Conservation (phyloP, 371 early-diverging fungal genomes). For the Cokeromyces recurvatus region DNA sequence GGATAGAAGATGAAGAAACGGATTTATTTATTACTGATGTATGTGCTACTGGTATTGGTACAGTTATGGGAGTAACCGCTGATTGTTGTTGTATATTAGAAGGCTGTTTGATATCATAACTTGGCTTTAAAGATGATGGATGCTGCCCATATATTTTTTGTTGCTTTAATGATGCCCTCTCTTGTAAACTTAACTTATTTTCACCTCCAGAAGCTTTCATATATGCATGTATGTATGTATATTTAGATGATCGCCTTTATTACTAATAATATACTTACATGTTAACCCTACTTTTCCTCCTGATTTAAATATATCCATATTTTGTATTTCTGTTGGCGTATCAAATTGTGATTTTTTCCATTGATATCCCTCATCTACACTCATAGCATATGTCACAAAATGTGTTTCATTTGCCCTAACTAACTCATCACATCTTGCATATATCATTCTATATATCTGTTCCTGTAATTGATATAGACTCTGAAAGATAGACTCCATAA, state of each 20-base stretch:
- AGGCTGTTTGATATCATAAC: neutral
- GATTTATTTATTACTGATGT: neutral
- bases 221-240: slow-evolving; percentile 1
- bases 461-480: slow-evolving; percentile 66
- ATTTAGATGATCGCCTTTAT: neutral
- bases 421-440: slow-evolving; percentile 52
- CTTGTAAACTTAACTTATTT: slow-evolving; percentile 32
- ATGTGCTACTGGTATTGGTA: neutral
- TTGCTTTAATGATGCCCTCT: slow-evolving; percentile 32
- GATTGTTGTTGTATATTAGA: slow-evolving; percentile 2
- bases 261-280: slow-evolving; percentile 8
- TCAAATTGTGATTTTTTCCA: slow-evolving; percentile 26
- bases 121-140: neutral
- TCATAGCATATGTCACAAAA: slow-evolving; percentile 36
- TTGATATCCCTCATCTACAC: slow-evolving; percentile 27
- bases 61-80: neutral
- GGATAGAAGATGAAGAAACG: neutral
- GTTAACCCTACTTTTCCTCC: slow-evolving; percentile 42
- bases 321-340: slow-evolving; percentile 30
- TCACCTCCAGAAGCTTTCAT: slow-evolving; percentile 35
- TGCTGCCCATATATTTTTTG: too few species aligned
- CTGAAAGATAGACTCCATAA: slow-evolving; percentile 75
- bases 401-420: slow-evolving; percentile 30
- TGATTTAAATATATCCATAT: slow-evolving; percentile 35
- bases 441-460: slow-evolving; percentile 55